These are phyloP conservation scores for Colletotrichum costaricense DNA, from an alignment of 2,329 filamentous ascomycete genomes.

Conservation along the genomic window DNA sequence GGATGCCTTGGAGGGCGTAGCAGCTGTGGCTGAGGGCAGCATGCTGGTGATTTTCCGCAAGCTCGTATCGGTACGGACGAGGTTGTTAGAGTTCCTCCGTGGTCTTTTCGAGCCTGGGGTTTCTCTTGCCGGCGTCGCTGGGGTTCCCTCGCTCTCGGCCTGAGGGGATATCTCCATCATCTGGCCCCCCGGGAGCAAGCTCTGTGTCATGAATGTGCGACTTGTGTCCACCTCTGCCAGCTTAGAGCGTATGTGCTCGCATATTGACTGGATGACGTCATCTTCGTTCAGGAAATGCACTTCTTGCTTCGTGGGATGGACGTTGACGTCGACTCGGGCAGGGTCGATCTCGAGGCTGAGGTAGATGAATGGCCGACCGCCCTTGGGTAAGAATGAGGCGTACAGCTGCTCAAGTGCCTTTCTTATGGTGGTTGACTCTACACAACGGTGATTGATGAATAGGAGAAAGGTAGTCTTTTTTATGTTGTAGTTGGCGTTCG, in stretches of 20 bases:
- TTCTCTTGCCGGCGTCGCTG: constrained; percentile 45
- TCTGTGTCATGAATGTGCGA: constrained; percentile 94
- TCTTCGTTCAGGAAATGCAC: constrained; percentile 98
- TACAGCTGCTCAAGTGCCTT: constrained; percentile 94
- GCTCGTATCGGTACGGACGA: constrained; percentile 90
- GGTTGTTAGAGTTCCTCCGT: constrained; percentile 71
- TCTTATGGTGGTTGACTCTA: constrained; percentile 89
- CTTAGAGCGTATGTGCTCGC: constrained; percentile 80
- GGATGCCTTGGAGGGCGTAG: constrained; percentile 31
- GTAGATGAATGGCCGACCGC: constrained; percentile 93
- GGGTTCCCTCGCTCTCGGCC: constrained; percentile 40
- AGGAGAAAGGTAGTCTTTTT: constrained; percentile 89
- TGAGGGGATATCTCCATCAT: constrained; percentile 42
- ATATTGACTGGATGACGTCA: constrained; percentile 90
- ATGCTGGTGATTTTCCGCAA: constrained; percentile 97
- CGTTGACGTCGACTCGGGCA: constrained; percentile 92
- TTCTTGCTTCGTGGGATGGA: constrained; percentile 96
- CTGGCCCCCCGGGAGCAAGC: constrained; percentile 78
- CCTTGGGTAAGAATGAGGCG: constrained; percentile 87
- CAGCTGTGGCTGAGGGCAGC: constrained; percentile 71
- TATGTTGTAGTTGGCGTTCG: constrained; percentile 93
- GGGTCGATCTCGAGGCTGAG: constrained; percentile 94
- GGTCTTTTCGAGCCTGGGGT: constrained; percentile 50
- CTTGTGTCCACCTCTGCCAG: constrained; percentile 92
- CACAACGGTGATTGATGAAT: constrained; percentile 96